Evolutionary conservation across 2,329 filamentous ascomycete genomes (phyloP).

Genomic region (Cytospora mali): DNA sequence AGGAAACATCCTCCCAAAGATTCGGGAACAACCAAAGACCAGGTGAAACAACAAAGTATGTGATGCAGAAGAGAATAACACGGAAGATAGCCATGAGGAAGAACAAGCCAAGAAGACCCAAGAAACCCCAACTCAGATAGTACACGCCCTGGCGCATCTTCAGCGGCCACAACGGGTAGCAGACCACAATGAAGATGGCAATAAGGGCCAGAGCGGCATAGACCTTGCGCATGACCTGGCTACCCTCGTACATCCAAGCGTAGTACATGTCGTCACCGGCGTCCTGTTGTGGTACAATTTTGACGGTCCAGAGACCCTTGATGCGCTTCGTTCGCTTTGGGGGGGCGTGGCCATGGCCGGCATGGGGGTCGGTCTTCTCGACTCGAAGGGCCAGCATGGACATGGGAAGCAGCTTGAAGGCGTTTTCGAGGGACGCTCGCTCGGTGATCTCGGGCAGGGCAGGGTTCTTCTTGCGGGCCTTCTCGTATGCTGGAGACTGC

Average conservation of each 20-base stretch:
- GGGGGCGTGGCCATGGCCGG: slow-evolving; percentile 71
- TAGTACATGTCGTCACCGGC: slow-evolving; percentile 87
- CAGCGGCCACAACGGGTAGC: slow-evolving; percentile 96
- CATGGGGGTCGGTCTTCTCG: slow-evolving; percentile 75
- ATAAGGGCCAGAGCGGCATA: slow-evolving; percentile 84
- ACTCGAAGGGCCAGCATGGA: slow-evolving; percentile 93
- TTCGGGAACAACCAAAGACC: slow-evolving; percentile 99
- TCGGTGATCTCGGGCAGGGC: slow-evolving; percentile 86
- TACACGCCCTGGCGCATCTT: slow-evolving; percentile 91
- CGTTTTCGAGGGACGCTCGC: slow-evolving; percentile 85
- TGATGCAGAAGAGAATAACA: slow-evolving; percentile 90
- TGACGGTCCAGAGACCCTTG: slow-evolving; percentile 95
- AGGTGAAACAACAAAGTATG: slow-evolving; percentile 80
- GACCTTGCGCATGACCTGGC: slow-evolving; percentile 90
- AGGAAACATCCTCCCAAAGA: slow-evolving; percentile 96
- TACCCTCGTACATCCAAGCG: slow-evolving; percentile 93
- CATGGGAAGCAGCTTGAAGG: slow-evolving; percentile 91
- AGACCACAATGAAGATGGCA: slow-evolving; percentile 82
- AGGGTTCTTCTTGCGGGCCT: slow-evolving; percentile 86
- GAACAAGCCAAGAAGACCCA: slow-evolving; percentile 88
- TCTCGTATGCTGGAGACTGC: slow-evolving; percentile 85
- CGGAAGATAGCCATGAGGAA: slow-evolving; percentile 98
- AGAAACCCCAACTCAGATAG: slow-evolving; percentile 93
- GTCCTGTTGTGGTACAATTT: slow-evolving; percentile 95
- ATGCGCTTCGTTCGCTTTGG: slow-evolving; percentile 81